Evolutionary conservation across 345 rosid species (phyloP).

Genomic region (Syzygium oleosum): DNA sequence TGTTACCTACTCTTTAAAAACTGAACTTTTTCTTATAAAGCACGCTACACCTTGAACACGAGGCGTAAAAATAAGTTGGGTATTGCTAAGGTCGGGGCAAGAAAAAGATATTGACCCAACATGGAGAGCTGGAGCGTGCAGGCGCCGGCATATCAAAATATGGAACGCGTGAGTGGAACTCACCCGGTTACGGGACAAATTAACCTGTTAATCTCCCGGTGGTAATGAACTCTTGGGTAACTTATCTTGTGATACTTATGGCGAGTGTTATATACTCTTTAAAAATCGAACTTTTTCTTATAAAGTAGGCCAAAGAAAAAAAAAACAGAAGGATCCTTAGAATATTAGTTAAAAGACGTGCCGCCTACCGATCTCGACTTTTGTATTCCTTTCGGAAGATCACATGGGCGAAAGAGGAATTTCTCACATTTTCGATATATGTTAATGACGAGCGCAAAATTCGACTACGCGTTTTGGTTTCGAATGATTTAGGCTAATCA

Average conservation of each 20-base stretch:
- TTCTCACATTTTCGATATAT: neutral
- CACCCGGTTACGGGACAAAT: no score
- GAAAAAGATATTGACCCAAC: no score
- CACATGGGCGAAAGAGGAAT: neutral
- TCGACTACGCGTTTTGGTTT: neutral
- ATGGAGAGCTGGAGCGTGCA: no score
- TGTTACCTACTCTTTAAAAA: neutral
- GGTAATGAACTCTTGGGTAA: neutral
- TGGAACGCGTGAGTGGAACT: no score
- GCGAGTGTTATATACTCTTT: neutral
- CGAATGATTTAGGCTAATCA: neutral
- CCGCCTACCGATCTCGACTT: neutral
- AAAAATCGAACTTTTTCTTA: neutral
- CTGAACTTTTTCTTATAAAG: neutral
- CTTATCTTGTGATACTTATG: neutral
- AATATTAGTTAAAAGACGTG: neutral
- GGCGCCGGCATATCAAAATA: no score
- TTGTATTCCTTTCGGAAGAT: neutral
- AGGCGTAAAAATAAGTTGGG: no score
- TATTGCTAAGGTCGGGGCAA: no score
- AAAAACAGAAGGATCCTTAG: neutral
- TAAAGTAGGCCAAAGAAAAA: neutral
- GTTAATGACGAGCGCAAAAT: neutral
- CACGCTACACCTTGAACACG: no score
- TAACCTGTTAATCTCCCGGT: no score